Conservation (phyloP, 305 asterid species). For the Striga hermonthica region DNA sequence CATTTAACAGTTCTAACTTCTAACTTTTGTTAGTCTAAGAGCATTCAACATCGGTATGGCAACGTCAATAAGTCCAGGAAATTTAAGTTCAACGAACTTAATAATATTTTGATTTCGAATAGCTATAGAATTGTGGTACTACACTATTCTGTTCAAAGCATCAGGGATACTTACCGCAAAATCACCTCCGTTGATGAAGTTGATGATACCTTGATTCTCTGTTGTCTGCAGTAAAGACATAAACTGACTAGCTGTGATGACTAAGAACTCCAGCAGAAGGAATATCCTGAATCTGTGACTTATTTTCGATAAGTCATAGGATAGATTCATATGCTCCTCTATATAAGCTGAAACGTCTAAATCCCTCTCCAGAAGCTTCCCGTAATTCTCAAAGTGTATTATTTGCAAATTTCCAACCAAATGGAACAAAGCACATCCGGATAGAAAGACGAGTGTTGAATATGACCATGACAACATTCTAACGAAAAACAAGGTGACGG, state of each 20-base stretch:
- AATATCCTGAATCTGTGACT: constrained; percentile 72
- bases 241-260: constrained; percentile 63
- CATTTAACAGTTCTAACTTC: not conserved
- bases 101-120: not conserved
- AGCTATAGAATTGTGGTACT: not conserved
- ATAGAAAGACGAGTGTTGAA: constrained; percentile 50
- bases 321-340: constrained; percentile 70
- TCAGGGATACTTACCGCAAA: constrained; percentile 44
- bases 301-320: constrained; percentile 57
- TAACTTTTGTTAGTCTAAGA: not conserved
- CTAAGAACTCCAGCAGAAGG: constrained; percentile 65
- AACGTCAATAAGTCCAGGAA: not conserved
- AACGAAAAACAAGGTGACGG: constrained; percentile 37
- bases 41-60: not conserved
- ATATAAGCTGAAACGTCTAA: constrained; percentile 61
- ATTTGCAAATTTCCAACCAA: constrained; percentile 72
- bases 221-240: constrained; percentile 60
- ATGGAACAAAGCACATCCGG: constrained; percentile 62
- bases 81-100: not conserved
- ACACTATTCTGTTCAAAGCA: not conserved
- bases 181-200: constrained; percentile 34
- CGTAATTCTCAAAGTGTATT: constrained; percentile 64
- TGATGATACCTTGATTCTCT: constrained; percentile 62
- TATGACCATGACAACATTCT: constrained; percentile 65
- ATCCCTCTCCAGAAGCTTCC: constrained; percentile 62